Evolutionary conservation across 495 filamentous ascomycete genomes (phyloP).

Genomic region (Sphaerosporella brunnea): DNA sequence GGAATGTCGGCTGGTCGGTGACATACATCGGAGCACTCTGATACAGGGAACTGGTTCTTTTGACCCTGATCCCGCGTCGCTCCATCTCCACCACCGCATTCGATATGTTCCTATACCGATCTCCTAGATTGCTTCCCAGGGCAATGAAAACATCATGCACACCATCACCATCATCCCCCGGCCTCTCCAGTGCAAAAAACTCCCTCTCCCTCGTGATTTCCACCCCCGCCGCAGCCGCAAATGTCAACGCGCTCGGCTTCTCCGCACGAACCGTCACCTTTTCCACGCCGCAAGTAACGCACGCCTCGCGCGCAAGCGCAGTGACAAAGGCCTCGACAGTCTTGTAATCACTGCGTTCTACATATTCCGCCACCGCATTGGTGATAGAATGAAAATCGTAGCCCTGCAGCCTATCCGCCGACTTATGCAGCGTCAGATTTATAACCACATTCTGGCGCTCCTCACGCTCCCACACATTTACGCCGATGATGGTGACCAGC

Average conservation of each 20-base stretch:
- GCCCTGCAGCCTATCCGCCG: constrained; percentile 6
- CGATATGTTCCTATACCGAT: constrained; percentile 68
- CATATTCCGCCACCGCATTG: constrained; percentile 27
- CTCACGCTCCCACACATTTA: constrained; percentile 40
- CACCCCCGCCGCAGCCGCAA: constrained; percentile 38
- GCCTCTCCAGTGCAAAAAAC: constrained; percentile 30
- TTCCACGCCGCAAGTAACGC: constrained; percentile 35
- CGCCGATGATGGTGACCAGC: constrained; percentile 33
- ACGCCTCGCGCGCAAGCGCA: constrained; percentile 35
- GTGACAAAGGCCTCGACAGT: constrained; percentile 41
- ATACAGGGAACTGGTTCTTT: constrained; percentile 72
- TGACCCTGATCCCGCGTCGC: constrained; percentile 47
- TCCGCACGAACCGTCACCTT: constrained; percentile 37
- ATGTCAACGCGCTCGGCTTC: constrained; percentile 41
- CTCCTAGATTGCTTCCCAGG: constrained; percentile 82
- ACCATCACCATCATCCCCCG: constrained; percentile 12
- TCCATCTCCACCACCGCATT: constrained; percentile 62
- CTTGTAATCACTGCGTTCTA: constrained; percentile 38
- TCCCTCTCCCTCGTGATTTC: constrained; percentile 36
- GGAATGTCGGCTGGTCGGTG: constrained; percentile 64
- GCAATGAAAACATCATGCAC: constrained; percentile 58
- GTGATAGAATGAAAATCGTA: constrained; percentile 21
- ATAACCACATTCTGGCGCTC: constrained; percentile 41
- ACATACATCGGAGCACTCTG: constrained; percentile 97
- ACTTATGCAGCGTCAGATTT: constrained; percentile 32